A percentile compares a stretch with the other conserved stretches of the same genome.
Conservation (phyloP, 345 rosid genomes). For the Rhodamnia argentea region DNA sequence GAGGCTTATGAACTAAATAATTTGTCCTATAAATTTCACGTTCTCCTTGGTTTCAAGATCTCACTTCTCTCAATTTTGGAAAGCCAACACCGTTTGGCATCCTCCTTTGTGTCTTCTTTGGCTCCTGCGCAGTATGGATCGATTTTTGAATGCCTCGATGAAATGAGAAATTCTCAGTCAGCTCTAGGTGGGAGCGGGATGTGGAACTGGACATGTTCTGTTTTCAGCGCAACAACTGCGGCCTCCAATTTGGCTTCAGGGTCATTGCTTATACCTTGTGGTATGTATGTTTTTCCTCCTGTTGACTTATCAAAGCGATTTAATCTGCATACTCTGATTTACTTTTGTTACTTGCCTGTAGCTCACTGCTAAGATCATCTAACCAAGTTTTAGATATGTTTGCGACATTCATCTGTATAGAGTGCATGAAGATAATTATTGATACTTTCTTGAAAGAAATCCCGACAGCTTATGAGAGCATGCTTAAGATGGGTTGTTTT, state of each 20-base stretch:
- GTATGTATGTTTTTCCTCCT: background rate
- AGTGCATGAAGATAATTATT: background rate
- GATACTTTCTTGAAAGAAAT: background rate
- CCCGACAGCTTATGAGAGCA: background rate
- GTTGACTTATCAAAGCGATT: background rate
- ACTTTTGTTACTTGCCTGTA: background rate
- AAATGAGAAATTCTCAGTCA: conserved; percentile 74
- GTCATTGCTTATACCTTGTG: conserved; percentile 66
- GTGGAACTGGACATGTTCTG: too few relatives aligned
- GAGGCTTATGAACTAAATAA: too few relatives aligned
- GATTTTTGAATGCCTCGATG: conserved; percentile 93
- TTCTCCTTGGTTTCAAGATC: too few relatives aligned
- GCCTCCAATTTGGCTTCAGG: conserved; percentile 97
- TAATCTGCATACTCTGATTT: background rate
- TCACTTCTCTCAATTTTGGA: too few relatives aligned
- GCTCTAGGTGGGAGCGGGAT: conserved; percentile 53
- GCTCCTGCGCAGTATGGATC: conserved; percentile 58
- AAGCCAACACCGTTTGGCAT: background rate
- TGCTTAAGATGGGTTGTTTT: background rate
- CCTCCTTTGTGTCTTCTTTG: background rate
- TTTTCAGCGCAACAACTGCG: conserved; percentile 7
- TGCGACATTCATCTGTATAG: background rate
- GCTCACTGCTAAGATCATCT: background rate
- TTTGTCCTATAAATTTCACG: too few relatives aligned
- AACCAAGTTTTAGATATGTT: background rate